These are phyloP conservation scores for Lojkania enalia DNA, from an alignment of 2,329 filamentous ascomycete species.

Conservation along the genomic window DNA sequence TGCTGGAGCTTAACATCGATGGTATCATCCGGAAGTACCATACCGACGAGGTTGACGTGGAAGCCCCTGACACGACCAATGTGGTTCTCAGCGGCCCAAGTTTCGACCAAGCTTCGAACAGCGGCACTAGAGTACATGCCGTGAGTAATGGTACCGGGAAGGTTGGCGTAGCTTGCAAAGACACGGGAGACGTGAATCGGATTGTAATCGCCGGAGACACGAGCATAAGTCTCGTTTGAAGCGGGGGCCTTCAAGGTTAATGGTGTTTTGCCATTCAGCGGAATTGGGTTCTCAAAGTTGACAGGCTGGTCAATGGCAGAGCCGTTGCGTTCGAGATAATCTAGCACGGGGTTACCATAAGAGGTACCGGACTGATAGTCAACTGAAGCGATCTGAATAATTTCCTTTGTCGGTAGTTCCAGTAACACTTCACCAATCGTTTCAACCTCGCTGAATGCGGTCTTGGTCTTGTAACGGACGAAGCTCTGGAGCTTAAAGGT, in stretches of 20 bases:
- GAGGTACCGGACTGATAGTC: slow-evolving; percentile 91
- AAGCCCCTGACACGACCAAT: slow-evolving; percentile 96
- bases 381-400: slow-evolving; percentile 95
- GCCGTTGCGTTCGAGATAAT: slow-evolving; percentile 91
- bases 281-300: slow-evolving; percentile 96
- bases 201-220: slow-evolving; percentile 97
- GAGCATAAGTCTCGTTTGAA: slow-evolving; percentile 96
- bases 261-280: slow-evolving; percentile 87
- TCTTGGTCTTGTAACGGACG: slow-evolving; percentile 92
- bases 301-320: slow-evolving; percentile 93
- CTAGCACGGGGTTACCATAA: slow-evolving; percentile 93
- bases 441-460: slow-evolving; percentile 86
- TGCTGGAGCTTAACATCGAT: slow-evolving; percentile 95
- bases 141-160: slow-evolving; percentile 96
- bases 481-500: slow-evolving; percentile 95
- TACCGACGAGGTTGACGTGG: slow-evolving; percentile 94
- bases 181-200: slow-evolving; percentile 97
- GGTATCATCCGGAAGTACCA: slow-evolving; percentile 96
- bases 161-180: slow-evolving; percentile 92
- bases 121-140: slow-evolving; percentile 99
- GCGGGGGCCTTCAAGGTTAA: slow-evolving; percentile 87
- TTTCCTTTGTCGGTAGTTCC: slow-evolving; percentile 93
- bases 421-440: slow-evolving; percentile 90
- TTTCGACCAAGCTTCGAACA: slow-evolving; percentile 94
- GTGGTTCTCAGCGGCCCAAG: slow-evolving; percentile 98